Evolutionary conservation across 2,329 filamentous ascomycete genomes (phyloP), one percentile per base, ranked within the genome.

Genomic region (Monilinia polystroma): DNA sequence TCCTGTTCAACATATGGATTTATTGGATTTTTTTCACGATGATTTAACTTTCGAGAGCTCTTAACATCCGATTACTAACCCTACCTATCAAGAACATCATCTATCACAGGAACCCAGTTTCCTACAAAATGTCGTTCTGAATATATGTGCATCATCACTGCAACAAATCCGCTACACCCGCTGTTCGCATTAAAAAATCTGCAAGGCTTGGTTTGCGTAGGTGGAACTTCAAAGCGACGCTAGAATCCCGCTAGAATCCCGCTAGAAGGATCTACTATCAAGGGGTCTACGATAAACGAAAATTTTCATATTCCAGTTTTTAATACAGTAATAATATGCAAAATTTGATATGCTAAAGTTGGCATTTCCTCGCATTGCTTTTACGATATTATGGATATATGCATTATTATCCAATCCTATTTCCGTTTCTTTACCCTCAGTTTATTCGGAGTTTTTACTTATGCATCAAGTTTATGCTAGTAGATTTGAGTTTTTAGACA

Each of bases 191-290:
- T 41, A 32, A 49, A 60, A 4, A n/a, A 32, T 41, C 12, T 43
- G 12, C 55, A 16, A 29, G 18, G 57, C 57, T 60, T 49, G 43
- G 26, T 32, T 20, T n/a, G 23, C 12, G 8, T n/a, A 32, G 16
- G 16, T 59, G 56, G 56, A 59, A 29, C 56, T 20, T 6, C 5
- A 20, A 4, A 14, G 16, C 6, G 12, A 6, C 32, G 47, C 59
- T 63, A 63, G 59, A 63, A 53, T 23, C 2, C 4, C 32, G 6
- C 59, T 63, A 63, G 47, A 53, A 63, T 10, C 11, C 20, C 59
- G 29, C 59, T 63, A 63, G 59, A 63, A 63, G n/a, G 23, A 63
- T 63, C 47, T 63, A 47, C 53, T 16, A 32, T 41, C 59, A 29
- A 53, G 59, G n/a, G 59, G 47, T 29, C 53, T 60, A 16, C 32